Base-by-base conservation (phyloP, 1,284 basidiomycete genomes). In the Boletus smithii region DNA sequence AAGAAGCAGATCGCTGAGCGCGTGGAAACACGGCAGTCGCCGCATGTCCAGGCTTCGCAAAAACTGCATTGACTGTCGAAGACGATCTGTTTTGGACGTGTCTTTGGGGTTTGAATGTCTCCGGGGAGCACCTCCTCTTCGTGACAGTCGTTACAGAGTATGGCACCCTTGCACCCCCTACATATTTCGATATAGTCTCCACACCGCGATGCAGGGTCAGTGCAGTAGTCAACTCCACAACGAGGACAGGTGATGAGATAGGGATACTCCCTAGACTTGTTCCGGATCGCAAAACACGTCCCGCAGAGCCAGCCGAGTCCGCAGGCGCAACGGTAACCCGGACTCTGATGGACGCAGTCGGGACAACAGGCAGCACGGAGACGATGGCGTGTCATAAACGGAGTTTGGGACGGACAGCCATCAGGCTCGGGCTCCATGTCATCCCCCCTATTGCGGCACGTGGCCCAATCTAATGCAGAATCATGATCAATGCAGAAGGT, bases 101-200 rank as follows among this genome's bases (percentile, higher is more conserved):
- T 34, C 0, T 11, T 8, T 10, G 5, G 2, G 9, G 8, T 17
- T 20, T 32, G 31, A 4, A 2, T 14, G 4, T 33, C 43, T 10
- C 24, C 46, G 1, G 59, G 53, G 17, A 46, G 40, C 7, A 24
- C 27, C 6, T 51, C 59, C 10, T 55, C 52, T 6, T 62, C 57
- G 36, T 42, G 31, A 22, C 55, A 60, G 35, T 32, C 14, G 0
- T 24, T 17, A 16, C 52, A 60, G 18, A 41, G 32, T 29, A 32
- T 27, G 20, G 17, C 34, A 0, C 46, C 52, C 10, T 29, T 45
- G 52, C 57, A 60, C 14, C 38, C 31, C 13, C 10, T 20, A 11
- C 57, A 58, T 0, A 36, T 4, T 1, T 46, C 44, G 6, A 51
- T 46, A 7, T 11, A 17, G 17, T 20, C 3, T 6, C 3, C 5